Evolutionary conservation across 1,284 basidiomycete species (phyloP), one percentile per base, ranked within the genome.

Genomic region (Abortiporus biennis): DNA sequence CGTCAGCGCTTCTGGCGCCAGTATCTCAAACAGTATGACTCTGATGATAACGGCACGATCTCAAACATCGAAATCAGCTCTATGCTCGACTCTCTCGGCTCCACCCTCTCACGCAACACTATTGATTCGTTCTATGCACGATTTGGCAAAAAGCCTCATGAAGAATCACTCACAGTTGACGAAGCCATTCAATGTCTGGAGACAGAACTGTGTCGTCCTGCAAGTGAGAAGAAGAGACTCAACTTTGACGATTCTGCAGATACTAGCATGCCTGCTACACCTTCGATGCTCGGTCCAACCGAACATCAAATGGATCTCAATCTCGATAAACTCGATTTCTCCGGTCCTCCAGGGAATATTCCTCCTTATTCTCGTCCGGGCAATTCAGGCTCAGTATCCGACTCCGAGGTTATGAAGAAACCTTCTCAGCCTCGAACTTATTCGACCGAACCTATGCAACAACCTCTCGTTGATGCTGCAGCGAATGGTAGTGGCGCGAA

Each of bases 61-160:
- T 94, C 91, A 0, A 81, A 84, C 47, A 69, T 95, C 41, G 95
- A 99, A 63, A 71, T 99, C 19, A 86, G 85, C 0, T 87, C 89
- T n/a, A 95, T 98, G 91, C 83, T 99, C 40, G 93, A 97, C 66
- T 96, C 93, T 4, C 80, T 99, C 22, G 93, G 94, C 3, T 95
- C 92, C 2, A 98, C 95, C 0, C 76, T 99, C 29, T 89, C 89
- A 3, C 66, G 63, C 0, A 70, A 80, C 38, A 99, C 95, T 1
- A 69, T 94, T 48, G 75, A 85, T 51, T 72, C 75, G 5, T 95
- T 93, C 74, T 98, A 86, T 65, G 77, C 69, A 6, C 73, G 78
- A 4, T 78, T 74, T 56, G 72, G 74, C 51, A 91, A 92, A 66
- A 68, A 74, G 6, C 72, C 82, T 0, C 72, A 76, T 3, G 66